Evolutionary conservation across 129 eudicot genomes (phyloP).

Genomic region (Pulicaria dysenterica): DNA sequence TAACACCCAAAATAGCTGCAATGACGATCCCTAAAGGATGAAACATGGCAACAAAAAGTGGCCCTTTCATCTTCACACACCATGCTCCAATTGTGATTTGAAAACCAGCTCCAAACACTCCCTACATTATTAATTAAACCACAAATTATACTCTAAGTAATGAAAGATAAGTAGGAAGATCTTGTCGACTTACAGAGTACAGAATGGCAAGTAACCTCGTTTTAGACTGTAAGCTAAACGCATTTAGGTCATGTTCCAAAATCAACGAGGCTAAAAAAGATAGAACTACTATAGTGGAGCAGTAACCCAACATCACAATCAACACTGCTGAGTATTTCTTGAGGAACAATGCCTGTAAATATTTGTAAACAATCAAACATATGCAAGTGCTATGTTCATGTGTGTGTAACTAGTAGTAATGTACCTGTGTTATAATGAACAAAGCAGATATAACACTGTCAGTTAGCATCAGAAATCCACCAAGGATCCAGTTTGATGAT

Average conservation of each 20-base stretch:
- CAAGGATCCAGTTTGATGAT: slow-evolving; percentile 38
- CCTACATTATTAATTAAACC: slow-evolving; percentile 35
- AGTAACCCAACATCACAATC: slow-evolving; percentile 36
- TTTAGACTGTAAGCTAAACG: slow-evolving; percentile 25
- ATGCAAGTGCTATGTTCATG: neutral
- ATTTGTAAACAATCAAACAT: slow-evolving; percentile 3
- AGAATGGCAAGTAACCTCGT: slow-evolving; percentile 30
- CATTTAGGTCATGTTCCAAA: slow-evolving; percentile 28
- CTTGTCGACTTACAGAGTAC: slow-evolving; percentile 27
- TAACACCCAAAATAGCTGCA: slow-evolving; percentile 50
- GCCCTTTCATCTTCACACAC: slow-evolving; percentile 70
- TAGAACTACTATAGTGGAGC: slow-evolving; percentile 26
- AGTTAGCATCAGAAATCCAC: slow-evolving; percentile 43
- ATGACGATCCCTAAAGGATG: slow-evolving; percentile 66
- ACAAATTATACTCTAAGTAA: neutral
- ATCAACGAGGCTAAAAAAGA: slow-evolving; percentile 29
- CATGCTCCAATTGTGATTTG: slow-evolving; percentile 54
- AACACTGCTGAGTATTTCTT: slow-evolving; percentile 33
- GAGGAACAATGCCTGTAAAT: slow-evolving; percentile 35
- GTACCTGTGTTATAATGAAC: slow-evolving; percentile 45
- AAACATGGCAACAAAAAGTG: slow-evolving; percentile 71
- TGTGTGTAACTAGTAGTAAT: neutral
- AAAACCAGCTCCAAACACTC: slow-evolving; percentile 52
- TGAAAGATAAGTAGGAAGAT: neutral
- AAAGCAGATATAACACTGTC: slow-evolving; percentile 37